phyloP scores from a whole-genome alignment of 2,329 filamentous ascomycete species.

The Colletotrichum tropicale region DNA sequence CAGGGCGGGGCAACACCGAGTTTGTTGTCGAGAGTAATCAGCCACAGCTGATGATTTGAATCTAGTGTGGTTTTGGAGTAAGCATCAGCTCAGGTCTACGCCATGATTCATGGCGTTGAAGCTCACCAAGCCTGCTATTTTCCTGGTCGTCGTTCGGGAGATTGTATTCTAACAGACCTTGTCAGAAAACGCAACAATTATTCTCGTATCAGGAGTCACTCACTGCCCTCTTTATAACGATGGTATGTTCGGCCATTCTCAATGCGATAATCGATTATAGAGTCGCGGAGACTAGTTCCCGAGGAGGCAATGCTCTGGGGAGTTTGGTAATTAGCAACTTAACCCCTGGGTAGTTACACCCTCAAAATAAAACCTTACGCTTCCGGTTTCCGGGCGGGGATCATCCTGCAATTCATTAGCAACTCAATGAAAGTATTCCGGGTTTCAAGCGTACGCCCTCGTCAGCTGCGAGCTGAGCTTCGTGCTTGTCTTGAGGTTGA shows the following conservation, averaged over 20 bases:
- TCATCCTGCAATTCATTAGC: no score
- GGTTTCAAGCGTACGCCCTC: background rate
- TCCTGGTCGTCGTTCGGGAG: background rate
- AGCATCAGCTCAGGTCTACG: no score
- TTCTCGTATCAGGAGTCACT: background rate
- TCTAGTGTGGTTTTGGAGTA: no score
- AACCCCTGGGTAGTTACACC: no score
- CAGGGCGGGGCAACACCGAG: constrained; percentile 25
- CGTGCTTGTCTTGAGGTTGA: background rate
- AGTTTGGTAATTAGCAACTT: no score
- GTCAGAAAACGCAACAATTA: no score
- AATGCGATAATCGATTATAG: background rate
- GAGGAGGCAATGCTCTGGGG: background rate
- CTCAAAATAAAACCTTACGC: no score
- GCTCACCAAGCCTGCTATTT: background rate
- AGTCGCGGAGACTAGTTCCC: background rate
- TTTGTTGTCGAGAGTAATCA: background rate
- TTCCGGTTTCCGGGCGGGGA: background rate
- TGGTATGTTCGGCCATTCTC: background rate
- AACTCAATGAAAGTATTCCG: no score
- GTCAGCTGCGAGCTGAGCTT: background rate
- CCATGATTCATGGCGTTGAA: background rate
- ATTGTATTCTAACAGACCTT: background rate
- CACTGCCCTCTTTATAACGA: constrained; percentile 19
- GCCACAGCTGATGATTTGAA: background rate